Evolutionary conservation across 768 basidiomycete genomes (phyloP).

Genomic region (Tricholoma furcatifolium): DNA sequence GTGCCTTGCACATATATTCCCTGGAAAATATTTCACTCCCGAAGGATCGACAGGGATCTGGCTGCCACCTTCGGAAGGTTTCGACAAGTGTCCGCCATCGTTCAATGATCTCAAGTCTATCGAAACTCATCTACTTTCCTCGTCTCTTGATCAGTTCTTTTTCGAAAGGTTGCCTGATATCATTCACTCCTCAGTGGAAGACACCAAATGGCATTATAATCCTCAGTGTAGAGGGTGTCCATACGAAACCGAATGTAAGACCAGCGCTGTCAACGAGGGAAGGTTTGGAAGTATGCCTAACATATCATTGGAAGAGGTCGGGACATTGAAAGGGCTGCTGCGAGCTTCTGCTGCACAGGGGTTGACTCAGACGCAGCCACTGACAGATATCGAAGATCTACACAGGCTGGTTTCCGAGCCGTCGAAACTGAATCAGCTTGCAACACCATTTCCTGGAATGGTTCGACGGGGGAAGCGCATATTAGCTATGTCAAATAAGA

Average conservation of each 20-base stretch:
- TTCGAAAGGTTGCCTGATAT: slow-evolving; percentile 43
- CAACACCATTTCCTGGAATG: slow-evolving; percentile 31
- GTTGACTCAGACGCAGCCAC: slow-evolving; percentile 1
- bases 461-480: slow-evolving; percentile 39
- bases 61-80: slow-evolving; percentile 41
- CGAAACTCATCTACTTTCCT: slow-evolving; percentile 35
- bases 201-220: slow-evolving; percentile 49
- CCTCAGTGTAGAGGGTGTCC: slow-evolving; percentile 45
- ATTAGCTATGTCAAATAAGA: slow-evolving; percentile 32
- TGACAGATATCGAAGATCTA: slow-evolving; percentile 51
- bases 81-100: slow-evolving; percentile 26
- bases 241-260: slow-evolving; percentile 36
- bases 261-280: slow-evolving; percentile 32
- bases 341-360: slow-evolving; percentile 18
- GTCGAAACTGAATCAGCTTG: slow-evolving; percentile 27
- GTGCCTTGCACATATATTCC: slow-evolving; percentile 40
- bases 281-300: slow-evolving; percentile 46
- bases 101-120: slow-evolving; percentile 40
- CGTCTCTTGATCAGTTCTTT: slow-evolving; percentile 40
- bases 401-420: slow-evolving; percentile 32
- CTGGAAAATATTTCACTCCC: slow-evolving; percentile 28
- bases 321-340: slow-evolving; percentile 37
- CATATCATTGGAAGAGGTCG: slow-evolving; percentile 45
- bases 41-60: slow-evolving; percentile 42
- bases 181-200: slow-evolving; percentile 28